phyloP scores from a whole-genome alignment of 495 filamentous ascomycete genomes.

The Thozetella sp. region DNA sequence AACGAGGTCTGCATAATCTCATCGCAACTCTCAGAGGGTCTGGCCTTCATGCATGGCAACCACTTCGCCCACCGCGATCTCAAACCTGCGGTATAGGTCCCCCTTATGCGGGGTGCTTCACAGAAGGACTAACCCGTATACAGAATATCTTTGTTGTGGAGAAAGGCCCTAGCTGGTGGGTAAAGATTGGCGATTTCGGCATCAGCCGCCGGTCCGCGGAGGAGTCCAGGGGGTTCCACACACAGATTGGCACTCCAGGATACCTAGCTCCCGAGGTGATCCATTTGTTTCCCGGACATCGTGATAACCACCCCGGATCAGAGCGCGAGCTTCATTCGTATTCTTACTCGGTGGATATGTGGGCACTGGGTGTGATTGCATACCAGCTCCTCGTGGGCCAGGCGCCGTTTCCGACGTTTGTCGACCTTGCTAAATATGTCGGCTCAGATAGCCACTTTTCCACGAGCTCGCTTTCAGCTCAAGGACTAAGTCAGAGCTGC shows the following conservation, averaged over 20 bases:
- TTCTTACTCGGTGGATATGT: not conserved
- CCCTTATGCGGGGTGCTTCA: no score
- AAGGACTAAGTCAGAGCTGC: not conserved
- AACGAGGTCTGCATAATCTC: slow-evolving; percentile 27
- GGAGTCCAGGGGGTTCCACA: not conserved
- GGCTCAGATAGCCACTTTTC: not conserved
- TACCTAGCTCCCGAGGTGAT: not conserved
- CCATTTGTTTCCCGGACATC: not conserved
- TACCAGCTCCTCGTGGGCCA: not conserved
- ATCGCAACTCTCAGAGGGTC: slow-evolving; percentile 40
- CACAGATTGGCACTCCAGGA: not conserved
- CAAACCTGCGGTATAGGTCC: slow-evolving; percentile 41
- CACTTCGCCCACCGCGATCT: slow-evolving; percentile 48
- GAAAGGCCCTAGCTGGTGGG: slow-evolving; percentile 24
- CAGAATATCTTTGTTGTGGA: slow-evolving; percentile 11
- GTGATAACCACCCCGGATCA: not conserved
- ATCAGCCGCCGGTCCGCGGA: slow-evolving; percentile 30
- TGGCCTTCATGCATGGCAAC: slow-evolving; percentile 44
- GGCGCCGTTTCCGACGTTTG: not conserved
- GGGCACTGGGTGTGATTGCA: not conserved
- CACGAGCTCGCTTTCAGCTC: not conserved
- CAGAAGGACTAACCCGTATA: no score
- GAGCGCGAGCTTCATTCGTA: not conserved
- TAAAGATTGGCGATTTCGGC: slow-evolving; percentile 52
- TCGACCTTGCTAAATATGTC: not conserved